Conservation (phyloP, 2,329 filamentous ascomycete genomes). For the Aspergillus awamori region DNA sequence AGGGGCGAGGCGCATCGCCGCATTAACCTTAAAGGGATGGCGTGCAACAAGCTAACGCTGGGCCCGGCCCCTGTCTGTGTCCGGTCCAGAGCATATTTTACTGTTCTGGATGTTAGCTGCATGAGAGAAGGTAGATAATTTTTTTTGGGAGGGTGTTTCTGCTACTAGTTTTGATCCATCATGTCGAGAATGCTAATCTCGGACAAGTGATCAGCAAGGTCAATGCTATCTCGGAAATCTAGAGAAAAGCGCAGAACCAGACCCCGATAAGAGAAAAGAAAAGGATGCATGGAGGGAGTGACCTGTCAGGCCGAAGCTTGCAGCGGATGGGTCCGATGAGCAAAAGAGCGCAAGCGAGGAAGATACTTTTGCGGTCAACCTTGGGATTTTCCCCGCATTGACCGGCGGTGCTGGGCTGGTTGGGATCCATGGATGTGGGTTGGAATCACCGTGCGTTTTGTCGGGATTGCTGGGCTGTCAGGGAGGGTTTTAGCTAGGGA, state of each 20-base stretch:
- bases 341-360: background rate
- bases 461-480: background rate
- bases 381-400: background rate
- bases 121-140: too few relatives aligned
- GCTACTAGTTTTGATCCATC: too few relatives aligned
- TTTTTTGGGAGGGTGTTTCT: too few relatives aligned
- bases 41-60: background rate
- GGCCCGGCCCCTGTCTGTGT: too few relatives aligned
- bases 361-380: background rate
- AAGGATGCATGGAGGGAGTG: background rate
- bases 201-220: too few relatives aligned
- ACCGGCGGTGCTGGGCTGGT: background rate
- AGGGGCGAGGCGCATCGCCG: background rate
- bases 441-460: background rate
- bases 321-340: background rate
- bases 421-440: background rate
- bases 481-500: background rate
- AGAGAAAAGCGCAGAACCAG: too few relatives aligned
- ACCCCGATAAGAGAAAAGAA: too few relatives aligned
- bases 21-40: background rate
- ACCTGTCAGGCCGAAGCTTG: background rate
- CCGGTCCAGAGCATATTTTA: too few relatives aligned
- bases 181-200: too few relatives aligned
- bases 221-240: too few relatives aligned
- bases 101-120: too few relatives aligned